Conservation (phyloP, 345 rosid species). For the Gossypium australe region DNA sequence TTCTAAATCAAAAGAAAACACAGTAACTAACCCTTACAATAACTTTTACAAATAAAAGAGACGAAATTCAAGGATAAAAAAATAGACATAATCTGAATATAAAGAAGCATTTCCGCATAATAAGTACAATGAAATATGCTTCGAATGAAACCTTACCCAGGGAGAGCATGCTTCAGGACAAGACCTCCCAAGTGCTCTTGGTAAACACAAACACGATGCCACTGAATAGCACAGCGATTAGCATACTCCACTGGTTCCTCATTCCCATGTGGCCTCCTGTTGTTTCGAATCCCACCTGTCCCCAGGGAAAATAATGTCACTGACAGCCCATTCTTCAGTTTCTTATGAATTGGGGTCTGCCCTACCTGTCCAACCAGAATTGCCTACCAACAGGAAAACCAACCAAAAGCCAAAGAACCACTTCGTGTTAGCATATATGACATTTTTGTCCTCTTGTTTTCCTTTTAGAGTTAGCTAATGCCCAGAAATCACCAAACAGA, state of each 20-base stretch:
- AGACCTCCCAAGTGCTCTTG: slow-evolving; percentile 46
- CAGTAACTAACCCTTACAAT: background rate
- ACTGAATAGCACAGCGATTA: slow-evolving; percentile 60
- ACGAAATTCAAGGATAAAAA: background rate
- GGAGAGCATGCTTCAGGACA: slow-evolving; percentile 53
- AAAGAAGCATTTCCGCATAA: background rate
- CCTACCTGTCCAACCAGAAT: slow-evolving; percentile 91
- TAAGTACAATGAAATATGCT: background rate
- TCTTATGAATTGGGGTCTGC: slow-evolving; percentile 72
- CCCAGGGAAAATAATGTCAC: slow-evolving; percentile 65
- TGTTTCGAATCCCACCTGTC: slow-evolving; percentile 83
- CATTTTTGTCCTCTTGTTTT: no score
- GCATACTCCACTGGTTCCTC: slow-evolving; percentile 80
- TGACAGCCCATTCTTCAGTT: slow-evolving; percentile 50
- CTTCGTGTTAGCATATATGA: background rate
- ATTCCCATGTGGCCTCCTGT: slow-evolving; percentile 60
- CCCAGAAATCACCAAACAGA: background rate
- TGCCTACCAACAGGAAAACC: slow-evolving; percentile 42
- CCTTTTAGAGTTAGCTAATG: background rate
- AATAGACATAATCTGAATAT: background rate
- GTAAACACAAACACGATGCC: slow-evolving; percentile 89
- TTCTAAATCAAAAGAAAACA: background rate
- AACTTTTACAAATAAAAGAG: background rate
- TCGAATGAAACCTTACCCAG: slow-evolving; percentile 60
- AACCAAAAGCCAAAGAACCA: background rate